phyloP scores from a whole-genome alignment of 1,284 basidiomycete genomes.

The Polyporus tsugae region DNA sequence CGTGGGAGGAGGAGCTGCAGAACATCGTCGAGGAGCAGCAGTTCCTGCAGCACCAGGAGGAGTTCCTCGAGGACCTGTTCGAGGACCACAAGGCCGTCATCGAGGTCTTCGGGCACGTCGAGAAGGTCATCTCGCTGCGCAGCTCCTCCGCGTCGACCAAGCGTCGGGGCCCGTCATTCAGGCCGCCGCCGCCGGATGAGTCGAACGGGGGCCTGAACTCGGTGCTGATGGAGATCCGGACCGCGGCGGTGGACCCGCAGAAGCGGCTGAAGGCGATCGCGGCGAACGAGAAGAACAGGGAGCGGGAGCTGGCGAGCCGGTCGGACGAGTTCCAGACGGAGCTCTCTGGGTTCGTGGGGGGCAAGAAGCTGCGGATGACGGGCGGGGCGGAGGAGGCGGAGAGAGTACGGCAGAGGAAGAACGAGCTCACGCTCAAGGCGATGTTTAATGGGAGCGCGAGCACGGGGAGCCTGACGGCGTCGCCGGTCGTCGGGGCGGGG shows the following conservation, averaged over 20 bases:
- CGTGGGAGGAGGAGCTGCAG: conserved; percentile 96
- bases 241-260: conserved; percentile 83
- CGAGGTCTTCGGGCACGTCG: conserved; percentile 88
- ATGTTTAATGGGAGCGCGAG: conserved; percentile 68
- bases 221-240: conserved; percentile 89
- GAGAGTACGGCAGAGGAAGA: conserved; percentile 82
- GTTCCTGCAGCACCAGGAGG: conserved; percentile 91
- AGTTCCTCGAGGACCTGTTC: conserved; percentile 87
- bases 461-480: conserved; percentile 7
- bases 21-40: conserved; percentile 98
- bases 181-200: conserved; percentile 68
- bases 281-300: conserved; percentile 80
- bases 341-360: conserved; percentile 82
- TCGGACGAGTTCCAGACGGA: conserved; percentile 87
- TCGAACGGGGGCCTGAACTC: conserved; percentile 69
- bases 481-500: conserved; percentile 11
- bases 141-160: conserved; percentile 52
- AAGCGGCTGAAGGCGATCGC: conserved; percentile 91
- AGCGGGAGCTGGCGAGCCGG: conserved; percentile 74
- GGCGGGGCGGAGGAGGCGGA: conserved; percentile 94
- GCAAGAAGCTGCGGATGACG: conserved; percentile 91
- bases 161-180: conserved; percentile 55
- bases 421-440: conserved; percentile 85
- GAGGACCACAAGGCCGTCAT: conserved; percentile 91
- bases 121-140: conserved; percentile 86